Conservation (phyloP, 495 filamentous ascomycete genomes). For the Staphylotrichum longicolle region DNA sequence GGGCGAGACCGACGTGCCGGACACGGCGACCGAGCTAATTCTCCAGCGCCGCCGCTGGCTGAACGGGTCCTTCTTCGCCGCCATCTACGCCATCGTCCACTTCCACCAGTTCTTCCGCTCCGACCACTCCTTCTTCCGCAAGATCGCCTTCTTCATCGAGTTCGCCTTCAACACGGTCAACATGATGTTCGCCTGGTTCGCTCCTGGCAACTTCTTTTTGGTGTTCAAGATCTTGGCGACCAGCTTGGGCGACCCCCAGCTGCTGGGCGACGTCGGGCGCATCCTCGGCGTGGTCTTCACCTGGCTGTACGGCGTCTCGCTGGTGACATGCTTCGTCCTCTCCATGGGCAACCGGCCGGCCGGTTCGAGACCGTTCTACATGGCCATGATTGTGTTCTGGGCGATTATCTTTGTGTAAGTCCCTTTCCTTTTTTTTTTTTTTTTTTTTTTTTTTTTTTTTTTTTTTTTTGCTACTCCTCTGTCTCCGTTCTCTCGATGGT, state of each 20-base stretch:
- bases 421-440: too few species aligned
- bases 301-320: constrained; percentile 89
- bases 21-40: constrained; percentile 93
- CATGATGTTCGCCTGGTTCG: constrained; percentile 99
- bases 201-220: constrained; percentile 98
- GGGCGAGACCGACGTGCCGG: constrained; percentile 97
- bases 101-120: constrained; percentile 93
- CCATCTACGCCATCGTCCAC: constrained; percentile 90
- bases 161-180: constrained; percentile 91
- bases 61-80: constrained; percentile 98
- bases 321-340: constrained; percentile 93
- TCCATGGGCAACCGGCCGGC: constrained; percentile 95
- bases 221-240: constrained; percentile 96
- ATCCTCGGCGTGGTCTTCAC: constrained; percentile 87
- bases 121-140: constrained; percentile 81
- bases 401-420: constrained; percentile 84
- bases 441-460: too few species aligned
- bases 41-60: constrained; percentile 95
- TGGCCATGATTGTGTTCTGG: constrained; percentile 98
- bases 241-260: constrained; percentile 64
- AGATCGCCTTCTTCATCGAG: constrained; percentile 85
- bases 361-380: constrained; percentile 88
- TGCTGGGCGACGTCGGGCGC: constrained; percentile 71
- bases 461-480: neutral
- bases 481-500: constrained; percentile 23